Evolutionary conservation across 768 basidiomycete genomes (phyloP).

Genomic region (Tylopilus rubrobrunneus): DNA sequence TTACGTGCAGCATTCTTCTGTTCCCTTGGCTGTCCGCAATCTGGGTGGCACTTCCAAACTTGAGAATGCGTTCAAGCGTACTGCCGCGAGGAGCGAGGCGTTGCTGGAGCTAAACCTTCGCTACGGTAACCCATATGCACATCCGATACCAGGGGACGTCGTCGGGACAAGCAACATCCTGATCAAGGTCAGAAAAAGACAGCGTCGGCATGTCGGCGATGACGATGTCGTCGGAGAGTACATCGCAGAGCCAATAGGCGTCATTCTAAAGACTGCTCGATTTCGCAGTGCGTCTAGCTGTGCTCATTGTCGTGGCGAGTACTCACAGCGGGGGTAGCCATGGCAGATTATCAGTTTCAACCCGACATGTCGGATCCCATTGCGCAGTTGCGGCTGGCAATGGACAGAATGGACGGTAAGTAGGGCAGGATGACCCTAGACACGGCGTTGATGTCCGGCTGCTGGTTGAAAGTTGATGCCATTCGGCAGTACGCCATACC

Average conservation of each 20-base stretch:
- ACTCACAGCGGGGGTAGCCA: conserved; percentile 48
- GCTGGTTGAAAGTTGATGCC: conserved; percentile 53
- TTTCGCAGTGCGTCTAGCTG: conserved; percentile 74
- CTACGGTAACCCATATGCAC: conserved; percentile 72
- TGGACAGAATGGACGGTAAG: conserved; percentile 82
- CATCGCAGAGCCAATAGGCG: conserved; percentile 66
- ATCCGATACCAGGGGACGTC: conserved; percentile 81
- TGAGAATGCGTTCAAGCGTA: conserved; percentile 73
- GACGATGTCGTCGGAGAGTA: conserved; percentile 57
- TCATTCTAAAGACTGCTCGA: conserved; percentile 76
- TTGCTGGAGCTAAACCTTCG: conserved; percentile 75
- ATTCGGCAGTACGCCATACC: conserved; percentile 70
- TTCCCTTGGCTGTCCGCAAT: conserved; percentile 56
- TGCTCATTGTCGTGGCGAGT: neutral
- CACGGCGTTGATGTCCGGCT: neutral
- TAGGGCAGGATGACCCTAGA: neutral
- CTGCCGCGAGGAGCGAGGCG: conserved; percentile 55
- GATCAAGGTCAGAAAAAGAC: conserved; percentile 77
- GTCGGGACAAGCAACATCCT: conserved; percentile 77
- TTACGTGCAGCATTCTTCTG: conserved; percentile 63
- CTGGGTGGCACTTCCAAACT: conserved; percentile 70
- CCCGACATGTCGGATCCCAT: conserved; percentile 72
- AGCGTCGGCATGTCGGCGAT: conserved; percentile 39
- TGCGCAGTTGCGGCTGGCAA: conserved; percentile 61
- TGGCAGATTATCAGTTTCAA: conserved; percentile 92